Percentiles rank a stretch among this genome's conserved stretches.
These are phyloP conservation scores for Globisporangium perplexum DNA, from an alignment of 352 stramenopile species.

Conservation along the genomic window DNA sequence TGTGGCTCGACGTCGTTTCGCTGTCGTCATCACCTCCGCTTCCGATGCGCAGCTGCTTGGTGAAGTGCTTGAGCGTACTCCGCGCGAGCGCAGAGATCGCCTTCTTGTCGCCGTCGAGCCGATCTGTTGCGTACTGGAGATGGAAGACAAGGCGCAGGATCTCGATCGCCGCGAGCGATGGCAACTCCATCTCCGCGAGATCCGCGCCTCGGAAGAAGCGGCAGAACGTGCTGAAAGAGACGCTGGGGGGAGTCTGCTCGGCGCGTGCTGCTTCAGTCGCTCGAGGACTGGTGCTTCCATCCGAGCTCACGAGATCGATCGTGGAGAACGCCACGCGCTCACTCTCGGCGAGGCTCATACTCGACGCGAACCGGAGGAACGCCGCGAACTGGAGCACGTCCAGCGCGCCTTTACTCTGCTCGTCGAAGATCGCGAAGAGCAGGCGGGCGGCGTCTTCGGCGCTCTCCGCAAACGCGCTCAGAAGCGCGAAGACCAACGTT, in stretches of 20 bases:
- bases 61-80: conserved; percentile 7
- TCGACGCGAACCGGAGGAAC: conserved; percentile 16
- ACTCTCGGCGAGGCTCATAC: conserved; percentile 11
- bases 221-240: conserved; percentile 20
- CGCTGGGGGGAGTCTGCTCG: background rate
- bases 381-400: conserved; percentile 13
- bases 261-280: background rate
- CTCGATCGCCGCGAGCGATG: conserved; percentile 16
- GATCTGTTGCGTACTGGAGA: conserved; percentile 3
- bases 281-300: conserved; percentile 5
- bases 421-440: conserved; percentile 40
- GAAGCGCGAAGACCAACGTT: conserved; percentile 24
- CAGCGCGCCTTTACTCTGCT: conserved; percentile 21
- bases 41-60: conserved; percentile 9
- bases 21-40: background rate
- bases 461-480: conserved; percentile 20
- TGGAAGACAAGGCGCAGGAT: conserved; percentile 21
- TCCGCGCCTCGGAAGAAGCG: conserved; percentile 10
- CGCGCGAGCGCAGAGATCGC: background rate
- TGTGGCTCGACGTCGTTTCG: background rate
- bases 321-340: conserved; percentile 11
- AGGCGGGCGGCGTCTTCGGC: conserved; percentile 27
- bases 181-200: background rate
- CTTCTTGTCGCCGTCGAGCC: background rate
- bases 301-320: background rate